Base-by-base conservation (phyloP, 768 basidiomycete genomes). In the Sporobolomyces phaffii region DNA sequence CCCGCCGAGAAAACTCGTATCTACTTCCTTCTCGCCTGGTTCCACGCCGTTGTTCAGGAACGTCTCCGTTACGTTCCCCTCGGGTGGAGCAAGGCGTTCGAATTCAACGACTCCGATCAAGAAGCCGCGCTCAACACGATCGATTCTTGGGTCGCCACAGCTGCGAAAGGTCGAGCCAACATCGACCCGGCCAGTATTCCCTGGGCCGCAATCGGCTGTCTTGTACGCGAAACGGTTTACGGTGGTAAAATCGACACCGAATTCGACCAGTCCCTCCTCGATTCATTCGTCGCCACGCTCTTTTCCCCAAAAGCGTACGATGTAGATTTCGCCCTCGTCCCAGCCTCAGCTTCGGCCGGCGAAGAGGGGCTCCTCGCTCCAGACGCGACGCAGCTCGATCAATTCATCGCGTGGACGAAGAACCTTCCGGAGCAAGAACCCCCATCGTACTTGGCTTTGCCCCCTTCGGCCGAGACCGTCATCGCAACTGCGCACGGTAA, bases 81-180 rank as follows among this genome's bases (percentile, higher is more conserved):
- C 20, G 94, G 96, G 0, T 99, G 94, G 92, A 93, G 88, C 77
- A 91, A 96, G 79, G 82, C 83, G 0, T 98, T 98, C 79, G 96
- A 98, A 77, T 98, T 98, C 84, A 99, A 99, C 78, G 93, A 98
- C 77, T 96, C 94, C 7, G 96, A 99, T 76, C 89, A 96, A 84
- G 84, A 88, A 20, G 88, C 94, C 15, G 93, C 93, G 1, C 88
- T 91, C 75, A 83, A 83, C 45, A 93, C 90, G 22, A 96, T 98
- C 76, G 93, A 97, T 76, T 82, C 86, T 1, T 98, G 94, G 91
- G 81, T 98, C 56, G 82, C 82, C 56, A 76, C 83, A 0, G 82
- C 88, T 54, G 87, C 93, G 7, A 89, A 90, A 76, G 94, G 93
- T 26, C 83, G 87, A 60, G 83, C 92, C 6, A 98, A 98, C 75